A percentile compares a stretch with the other conserved stretches of the same genome.
Evolutionary conservation across 768 basidiomycete species (phyloP).

Genomic region (Lentinula sp.): DNA sequence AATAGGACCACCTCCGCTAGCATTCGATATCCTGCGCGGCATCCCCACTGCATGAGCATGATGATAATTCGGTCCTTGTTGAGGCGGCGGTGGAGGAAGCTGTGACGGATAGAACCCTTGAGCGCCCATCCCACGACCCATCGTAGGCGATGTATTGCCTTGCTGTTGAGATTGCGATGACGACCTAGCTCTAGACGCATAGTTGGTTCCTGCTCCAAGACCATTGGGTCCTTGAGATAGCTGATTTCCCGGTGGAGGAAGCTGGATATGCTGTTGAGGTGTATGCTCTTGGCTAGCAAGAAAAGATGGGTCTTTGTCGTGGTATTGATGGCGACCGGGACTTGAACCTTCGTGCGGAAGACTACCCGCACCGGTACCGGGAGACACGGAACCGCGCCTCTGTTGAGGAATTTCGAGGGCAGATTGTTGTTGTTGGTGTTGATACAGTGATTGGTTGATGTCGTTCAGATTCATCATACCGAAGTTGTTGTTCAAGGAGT

Average conservation of each 20-base stretch:
- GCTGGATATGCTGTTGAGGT: background rate
- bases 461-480: conserved; percentile 47
- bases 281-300: background rate
- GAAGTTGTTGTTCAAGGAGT: conserved; percentile 21
- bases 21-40: conserved; percentile 3
- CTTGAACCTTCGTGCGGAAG: background rate
- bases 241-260: background rate
- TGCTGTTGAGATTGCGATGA: background rate
- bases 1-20: background rate
- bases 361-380: conserved; percentile 1
- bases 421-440: conserved; percentile 1
- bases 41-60: background rate
- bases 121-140: conserved; percentile 1
- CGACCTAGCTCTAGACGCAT: conserved; percentile 1
- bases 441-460: conserved; percentile 17
- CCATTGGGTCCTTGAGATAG: background rate
- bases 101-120: background rate
- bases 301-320: background rate
- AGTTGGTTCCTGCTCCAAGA: background rate
- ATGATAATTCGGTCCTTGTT: conserved; percentile 1
- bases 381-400: conserved; percentile 20
- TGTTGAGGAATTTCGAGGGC: conserved; percentile 28
- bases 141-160: background rate
- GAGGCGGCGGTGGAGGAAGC: background rate
- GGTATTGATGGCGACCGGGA: background rate